Conservation (phyloP, 768 basidiomycete genomes). For the Auricularia heimuer region DNA sequence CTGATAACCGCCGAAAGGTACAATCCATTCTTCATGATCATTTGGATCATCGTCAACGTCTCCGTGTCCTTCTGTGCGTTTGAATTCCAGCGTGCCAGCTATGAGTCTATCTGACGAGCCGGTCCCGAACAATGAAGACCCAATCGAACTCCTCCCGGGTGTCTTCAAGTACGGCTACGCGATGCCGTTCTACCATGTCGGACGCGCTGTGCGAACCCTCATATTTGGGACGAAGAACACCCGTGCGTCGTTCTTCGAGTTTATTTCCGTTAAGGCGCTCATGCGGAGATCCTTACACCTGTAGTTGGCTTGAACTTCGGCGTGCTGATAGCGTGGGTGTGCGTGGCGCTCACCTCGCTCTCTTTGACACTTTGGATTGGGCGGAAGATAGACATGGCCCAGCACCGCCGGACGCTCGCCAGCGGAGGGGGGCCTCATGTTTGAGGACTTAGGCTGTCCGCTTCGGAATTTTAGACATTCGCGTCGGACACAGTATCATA, state of each 20-base stretch:
- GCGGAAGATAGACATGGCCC: constrained; percentile 13
- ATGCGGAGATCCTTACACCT: too few relatives aligned
- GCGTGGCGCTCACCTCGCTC: constrained; percentile 44
- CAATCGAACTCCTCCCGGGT: constrained; percentile 46
- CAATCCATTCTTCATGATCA: not conserved
- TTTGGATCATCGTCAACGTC: constrained; percentile 45
- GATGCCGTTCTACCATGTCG: constrained; percentile 64
- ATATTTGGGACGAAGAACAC: constrained; percentile 55
- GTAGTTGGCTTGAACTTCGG: constrained; percentile 46
- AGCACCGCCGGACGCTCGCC: too few relatives aligned
- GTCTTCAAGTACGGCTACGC: constrained; percentile 61
- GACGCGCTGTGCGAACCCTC: constrained; percentile 49
- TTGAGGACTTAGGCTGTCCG: too few relatives aligned
- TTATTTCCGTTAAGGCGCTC: too few relatives aligned
- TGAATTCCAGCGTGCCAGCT: too few relatives aligned
- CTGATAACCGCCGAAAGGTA: constrained; percentile 3
- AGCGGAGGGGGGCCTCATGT: too few relatives aligned
- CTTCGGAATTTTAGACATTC: too few relatives aligned
- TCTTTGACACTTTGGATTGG: constrained; percentile 38
- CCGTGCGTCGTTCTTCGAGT: not conserved
- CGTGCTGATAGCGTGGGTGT: constrained; percentile 47
- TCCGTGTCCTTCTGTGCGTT: constrained; percentile 2
- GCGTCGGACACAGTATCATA: too few relatives aligned
- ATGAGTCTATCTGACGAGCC: too few relatives aligned
- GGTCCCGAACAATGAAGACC: constrained; percentile 14